Evolutionary conservation across 768 basidiomycete species (phyloP).

Genomic region (Termitomyces sp.): DNA sequence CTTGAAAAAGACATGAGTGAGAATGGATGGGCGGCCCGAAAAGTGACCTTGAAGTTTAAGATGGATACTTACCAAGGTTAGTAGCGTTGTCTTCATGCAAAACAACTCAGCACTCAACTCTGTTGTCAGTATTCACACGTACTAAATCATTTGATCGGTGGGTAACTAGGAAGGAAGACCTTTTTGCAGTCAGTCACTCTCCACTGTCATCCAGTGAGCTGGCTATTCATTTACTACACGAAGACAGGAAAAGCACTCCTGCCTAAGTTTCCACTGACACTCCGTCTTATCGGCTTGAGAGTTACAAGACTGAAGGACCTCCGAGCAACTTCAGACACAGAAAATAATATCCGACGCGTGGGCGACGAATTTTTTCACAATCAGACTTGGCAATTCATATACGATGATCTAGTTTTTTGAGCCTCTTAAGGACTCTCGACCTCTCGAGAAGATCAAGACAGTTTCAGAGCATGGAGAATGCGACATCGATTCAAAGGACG

Average conservation of each 20-base stretch:
- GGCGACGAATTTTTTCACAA: slow-evolving; percentile 12
- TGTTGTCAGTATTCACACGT: slow-evolving; percentile 62
- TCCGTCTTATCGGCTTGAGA: slow-evolving; percentile 85
- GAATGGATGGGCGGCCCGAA: slow-evolving; percentile 83
- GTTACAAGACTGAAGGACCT: slow-evolving; percentile 89
- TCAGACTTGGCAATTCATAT: not conserved
- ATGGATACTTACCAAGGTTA: slow-evolving; percentile 82
- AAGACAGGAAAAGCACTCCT: slow-evolving; percentile 79
- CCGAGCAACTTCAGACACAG: slow-evolving; percentile 33
- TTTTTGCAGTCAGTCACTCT: slow-evolving; percentile 55
- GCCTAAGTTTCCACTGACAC: slow-evolving; percentile 70
- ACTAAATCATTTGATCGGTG: slow-evolving; percentile 76
- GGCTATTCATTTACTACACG: not conserved
- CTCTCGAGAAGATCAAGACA: slow-evolving; percentile 37
- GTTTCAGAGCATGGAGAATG: slow-evolving; percentile 21
- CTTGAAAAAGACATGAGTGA: slow-evolving; percentile 75
- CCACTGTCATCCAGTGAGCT: not conserved
- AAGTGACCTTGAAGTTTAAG: slow-evolving; percentile 91
- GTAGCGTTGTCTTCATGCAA: not conserved
- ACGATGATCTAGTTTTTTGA: slow-evolving; percentile 51
- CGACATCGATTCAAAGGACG: slow-evolving; percentile 17
- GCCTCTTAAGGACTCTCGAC: slow-evolving; percentile 23
- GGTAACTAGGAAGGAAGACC: slow-evolving; percentile 74
- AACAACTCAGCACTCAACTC: not conserved
- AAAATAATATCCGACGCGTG: slow-evolving; percentile 71